phyloP scores from a whole-genome alignment of 305 asterid species.

The Ilex paraguariensis region DNA sequence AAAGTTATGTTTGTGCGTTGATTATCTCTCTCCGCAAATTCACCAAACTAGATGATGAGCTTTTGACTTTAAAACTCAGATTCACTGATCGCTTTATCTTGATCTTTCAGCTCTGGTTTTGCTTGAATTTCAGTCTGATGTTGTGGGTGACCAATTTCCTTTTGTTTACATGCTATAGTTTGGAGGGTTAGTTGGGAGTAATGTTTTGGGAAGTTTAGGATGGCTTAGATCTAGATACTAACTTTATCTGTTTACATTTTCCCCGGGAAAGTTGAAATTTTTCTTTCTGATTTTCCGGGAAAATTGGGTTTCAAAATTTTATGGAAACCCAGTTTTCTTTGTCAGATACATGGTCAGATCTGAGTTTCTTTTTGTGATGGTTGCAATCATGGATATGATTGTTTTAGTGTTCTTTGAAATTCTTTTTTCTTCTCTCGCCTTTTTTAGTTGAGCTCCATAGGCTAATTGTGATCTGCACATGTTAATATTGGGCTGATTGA shows the following conservation, averaged over 20 bases:
- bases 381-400: constrained; percentile 17
- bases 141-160: too few relatives aligned
- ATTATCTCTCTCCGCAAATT: too few relatives aligned
- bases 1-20: too few relatives aligned
- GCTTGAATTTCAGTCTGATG: too few relatives aligned
- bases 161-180: too few relatives aligned
- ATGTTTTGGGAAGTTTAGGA: background rate
- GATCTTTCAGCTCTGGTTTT: too few relatives aligned
- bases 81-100: too few relatives aligned
- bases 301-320: constrained; percentile 19
- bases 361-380: constrained; percentile 16
- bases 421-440: constrained; percentile 1
- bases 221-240: background rate
- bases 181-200: too few relatives aligned
- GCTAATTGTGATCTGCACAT: constrained; percentile 21
- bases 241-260: background rate
- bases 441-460: constrained; percentile 31
- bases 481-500: background rate
- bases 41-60: too few relatives aligned
- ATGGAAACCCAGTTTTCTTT: constrained; percentile 5
- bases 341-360: constrained; percentile 19
- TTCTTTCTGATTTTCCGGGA: constrained; percentile 9
- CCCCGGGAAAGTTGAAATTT: constrained; percentile 15
- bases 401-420: too few relatives aligned
- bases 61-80: too few relatives aligned